Base-by-base conservation (phyloP, 2,329 filamentous ascomycete species). In the Hypoxylon sp. region DNA sequence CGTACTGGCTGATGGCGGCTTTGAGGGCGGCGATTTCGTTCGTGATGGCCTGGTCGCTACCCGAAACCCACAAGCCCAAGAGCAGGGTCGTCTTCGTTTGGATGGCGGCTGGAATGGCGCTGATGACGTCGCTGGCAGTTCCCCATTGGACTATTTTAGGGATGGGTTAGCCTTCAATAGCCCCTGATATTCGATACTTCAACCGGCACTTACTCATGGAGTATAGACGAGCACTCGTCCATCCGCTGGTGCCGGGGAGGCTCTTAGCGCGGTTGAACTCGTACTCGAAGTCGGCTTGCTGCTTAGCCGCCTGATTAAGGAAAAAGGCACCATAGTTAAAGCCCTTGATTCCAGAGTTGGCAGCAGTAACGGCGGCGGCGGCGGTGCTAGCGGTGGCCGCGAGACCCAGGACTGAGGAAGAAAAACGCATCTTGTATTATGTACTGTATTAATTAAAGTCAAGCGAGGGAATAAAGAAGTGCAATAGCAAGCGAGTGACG, bases 31-130 rank as follows among this genome's bases (percentile, higher is more conserved):
- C 73, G 68, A 86, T 85, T 76, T 87, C 85, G 16, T 78, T 77
- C 20, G 78, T 75, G 73, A 78, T 82, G 58, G 84, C 81, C 4
- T 70, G 50, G 26, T 73, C 64, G 46, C 70, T 36, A 2, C 74
- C 75, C 65, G 49, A 77, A 28, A 79, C 75, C 85, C 85, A 88
- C 45, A 87, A 76, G 42, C 85, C 85, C 6, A 85, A 81, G 26
- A 87, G 80, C 30, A 87, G 78, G 60, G 80, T 78, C 0, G 81
- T 83, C 16, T 83, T 80, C 9, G 82, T 83, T 33, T 77, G 75
- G 45, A 85, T 76, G 24, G 85, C 85, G 6, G 85, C 86, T 77
- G 90, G 90, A 78, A 92, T 83, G 32, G 92, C 91, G 76, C 89
- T 82, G 73, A 93, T 77, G 20, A 91, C 90, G 76, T 93, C 62